Evolutionary conservation across 176 grass and related monocot genomes (phyloP).

Genomic region (Hyparrhenia diplandra): DNA sequence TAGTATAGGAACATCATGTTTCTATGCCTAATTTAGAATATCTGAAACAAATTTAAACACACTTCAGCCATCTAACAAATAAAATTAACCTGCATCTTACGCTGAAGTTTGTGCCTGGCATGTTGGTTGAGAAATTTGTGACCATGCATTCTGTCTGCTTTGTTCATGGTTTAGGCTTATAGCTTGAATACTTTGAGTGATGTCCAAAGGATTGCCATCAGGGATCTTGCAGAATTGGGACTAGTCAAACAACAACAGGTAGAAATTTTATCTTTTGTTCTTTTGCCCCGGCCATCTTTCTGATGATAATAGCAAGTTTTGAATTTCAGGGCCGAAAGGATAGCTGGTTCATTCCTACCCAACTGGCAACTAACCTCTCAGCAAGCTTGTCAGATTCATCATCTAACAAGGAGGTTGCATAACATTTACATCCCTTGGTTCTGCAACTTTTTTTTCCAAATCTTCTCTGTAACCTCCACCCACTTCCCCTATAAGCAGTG

Average conservation of each 20-base stretch:
- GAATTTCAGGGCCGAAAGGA: conserved; percentile 68
- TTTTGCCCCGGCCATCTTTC: background rate
- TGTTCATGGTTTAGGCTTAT: conserved; percentile 64
- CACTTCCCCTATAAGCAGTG: background rate
- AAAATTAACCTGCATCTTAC: background rate
- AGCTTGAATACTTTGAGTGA: conserved; percentile 77
- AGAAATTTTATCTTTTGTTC: background rate
- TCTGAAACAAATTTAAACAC: conserved; percentile 21
- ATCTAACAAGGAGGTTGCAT: conserved; percentile 72
- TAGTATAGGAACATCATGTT: background rate
- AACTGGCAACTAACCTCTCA: conserved; percentile 89
- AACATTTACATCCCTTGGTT: conserved; percentile 5
- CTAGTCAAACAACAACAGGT: conserved; percentile 84
- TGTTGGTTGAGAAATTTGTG: background rate
- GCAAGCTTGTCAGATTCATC: conserved; percentile 76
- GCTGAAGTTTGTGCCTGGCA: background rate
- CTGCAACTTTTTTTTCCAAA: background rate
- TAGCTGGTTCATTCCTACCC: conserved; percentile 95
- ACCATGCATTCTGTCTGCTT: background rate
- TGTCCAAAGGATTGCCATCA: conserved; percentile 74
- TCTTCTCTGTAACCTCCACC: background rate
- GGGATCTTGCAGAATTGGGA: conserved; percentile 75
- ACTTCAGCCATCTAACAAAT: background rate
- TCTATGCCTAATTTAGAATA: background rate
- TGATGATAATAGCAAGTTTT: background rate